These are phyloP conservation scores for Chrysopogon serrulatus DNA, from an alignment of 176 grass and related monocot species.

Conservation along the genomic window DNA sequence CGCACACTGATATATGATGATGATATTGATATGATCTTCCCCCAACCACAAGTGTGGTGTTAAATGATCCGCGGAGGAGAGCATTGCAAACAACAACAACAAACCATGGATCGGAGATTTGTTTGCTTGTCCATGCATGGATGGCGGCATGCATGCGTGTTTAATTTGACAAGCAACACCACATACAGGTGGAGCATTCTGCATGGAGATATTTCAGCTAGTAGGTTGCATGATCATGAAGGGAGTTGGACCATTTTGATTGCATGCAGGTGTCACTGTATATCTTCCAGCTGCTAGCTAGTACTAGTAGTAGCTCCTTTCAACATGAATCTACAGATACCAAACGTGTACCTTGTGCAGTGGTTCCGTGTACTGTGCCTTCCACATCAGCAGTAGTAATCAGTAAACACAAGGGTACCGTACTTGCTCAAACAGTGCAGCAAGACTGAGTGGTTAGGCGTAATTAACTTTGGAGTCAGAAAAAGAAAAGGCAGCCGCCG, in stretches of 20 bases:
- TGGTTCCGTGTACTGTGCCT: background rate
- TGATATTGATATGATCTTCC: background rate
- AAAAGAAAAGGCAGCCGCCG: background rate
- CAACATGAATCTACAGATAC: background rate
- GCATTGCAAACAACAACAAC: background rate
- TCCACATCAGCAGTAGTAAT: too few species aligned
- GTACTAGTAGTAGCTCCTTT: too few species aligned
- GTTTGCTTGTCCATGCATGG: background rate
- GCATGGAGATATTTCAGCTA: background rate
- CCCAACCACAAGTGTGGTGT: slow-evolving; percentile 23
- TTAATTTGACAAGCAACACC: background rate
- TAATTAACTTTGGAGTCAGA: background rate
- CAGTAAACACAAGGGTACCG: background rate
- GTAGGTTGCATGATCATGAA: background rate
- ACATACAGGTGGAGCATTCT: background rate
- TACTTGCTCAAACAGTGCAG: background rate
- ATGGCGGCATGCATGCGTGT: background rate
- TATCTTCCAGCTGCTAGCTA: too few species aligned
- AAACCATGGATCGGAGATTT: background rate
- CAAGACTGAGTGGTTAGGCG: background rate
- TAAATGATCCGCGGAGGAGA: background rate
- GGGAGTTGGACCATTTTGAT: background rate
- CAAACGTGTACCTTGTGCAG: background rate
- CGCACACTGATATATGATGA: background rate
- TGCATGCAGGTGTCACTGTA: too few species aligned